A percentile compares a stretch with the other conserved stretches of the same genome.
phyloP scores from a whole-genome alignment of 257 asterid genomes.

The Penstemon barbatus region DNA sequence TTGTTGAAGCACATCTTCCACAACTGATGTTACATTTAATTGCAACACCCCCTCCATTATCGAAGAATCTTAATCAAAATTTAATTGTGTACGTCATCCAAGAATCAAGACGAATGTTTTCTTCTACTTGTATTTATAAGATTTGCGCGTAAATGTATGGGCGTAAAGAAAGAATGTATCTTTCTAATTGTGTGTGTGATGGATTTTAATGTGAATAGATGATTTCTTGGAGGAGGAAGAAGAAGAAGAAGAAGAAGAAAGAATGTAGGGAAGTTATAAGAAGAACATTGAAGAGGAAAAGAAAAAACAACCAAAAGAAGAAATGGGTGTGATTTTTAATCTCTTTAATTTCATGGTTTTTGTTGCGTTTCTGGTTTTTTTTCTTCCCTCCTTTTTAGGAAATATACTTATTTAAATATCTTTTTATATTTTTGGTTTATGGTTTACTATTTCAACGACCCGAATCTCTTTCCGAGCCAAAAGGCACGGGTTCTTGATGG shows the following conservation, averaged over 20 bases:
- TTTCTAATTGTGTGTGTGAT: constrained; percentile 22
- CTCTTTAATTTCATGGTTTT: not conserved
- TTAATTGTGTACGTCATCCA: constrained; percentile 1
- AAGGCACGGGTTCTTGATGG: constrained; percentile 41
- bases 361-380: not conserved
- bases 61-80: constrained; percentile 30
- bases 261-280: not conserved
- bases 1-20: constrained; percentile 73
- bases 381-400: not conserved
- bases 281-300: not conserved
- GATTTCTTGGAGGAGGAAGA: constrained; percentile 24
- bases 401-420: not conserved
- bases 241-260: constrained; percentile 22
- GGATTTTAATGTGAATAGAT: constrained; percentile 27
- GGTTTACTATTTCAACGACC: not conserved
- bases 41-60: constrained; percentile 67
- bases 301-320: not conserved
- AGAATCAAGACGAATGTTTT: constrained; percentile 33
- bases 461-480: constrained; percentile 36
- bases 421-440: not conserved
- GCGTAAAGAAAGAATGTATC: not conserved
- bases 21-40: constrained; percentile 55
- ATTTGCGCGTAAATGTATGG: no score
- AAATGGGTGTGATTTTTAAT: constrained; percentile 9
- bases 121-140: not conserved